Conservation (phyloP, 179 eudicot genomes). For the Spinacia oleracea region DNA sequence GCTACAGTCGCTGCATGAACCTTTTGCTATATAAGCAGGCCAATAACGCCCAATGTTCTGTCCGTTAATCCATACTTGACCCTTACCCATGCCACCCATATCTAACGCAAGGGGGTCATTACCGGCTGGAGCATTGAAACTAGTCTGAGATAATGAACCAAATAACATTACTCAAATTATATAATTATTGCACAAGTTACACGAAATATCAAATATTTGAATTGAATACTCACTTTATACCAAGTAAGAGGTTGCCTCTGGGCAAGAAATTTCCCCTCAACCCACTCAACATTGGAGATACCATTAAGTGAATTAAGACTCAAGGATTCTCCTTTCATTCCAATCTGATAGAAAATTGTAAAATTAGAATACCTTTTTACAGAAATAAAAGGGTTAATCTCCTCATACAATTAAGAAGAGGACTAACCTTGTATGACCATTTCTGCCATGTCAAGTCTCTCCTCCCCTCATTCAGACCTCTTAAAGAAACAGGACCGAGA, state of each 20-base stretch:
- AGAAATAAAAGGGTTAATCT: not conserved
- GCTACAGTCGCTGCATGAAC: slow-evolving; percentile 65
- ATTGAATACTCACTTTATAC: slow-evolving; percentile 65
- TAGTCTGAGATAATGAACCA: slow-evolving; percentile 47
- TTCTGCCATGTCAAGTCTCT: slow-evolving; percentile 97
- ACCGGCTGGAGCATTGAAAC: slow-evolving; percentile 77
- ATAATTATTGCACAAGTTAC: not conserved
- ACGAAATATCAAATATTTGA: not conserved
- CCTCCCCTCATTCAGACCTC: slow-evolving; percentile 74
- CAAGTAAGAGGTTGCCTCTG: slow-evolving; percentile 81
- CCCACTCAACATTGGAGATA: slow-evolving; percentile 83
- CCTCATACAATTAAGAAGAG: not conserved
- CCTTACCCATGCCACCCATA: slow-evolving; percentile 91
- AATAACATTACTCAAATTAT: not conserved
- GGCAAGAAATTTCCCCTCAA: slow-evolving; percentile 49
- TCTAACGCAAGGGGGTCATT: slow-evolving; percentile 89
- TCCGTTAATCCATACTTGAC: slow-evolving; percentile 94
- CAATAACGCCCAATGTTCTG: slow-evolving; percentile 88
- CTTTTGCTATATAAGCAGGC: slow-evolving; percentile 83
- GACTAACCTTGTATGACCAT: slow-evolving; percentile 90
- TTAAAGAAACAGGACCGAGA: slow-evolving; percentile 83
- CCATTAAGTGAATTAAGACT: slow-evolving; percentile 77
- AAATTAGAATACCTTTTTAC: slow-evolving; percentile 2
- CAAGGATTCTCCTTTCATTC: slow-evolving; percentile 82
- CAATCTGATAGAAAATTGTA: slow-evolving; percentile 51